Conservation (phyloP, 2,329 filamentous ascomycete species). For the Teratosphaeria viscida region DNA sequence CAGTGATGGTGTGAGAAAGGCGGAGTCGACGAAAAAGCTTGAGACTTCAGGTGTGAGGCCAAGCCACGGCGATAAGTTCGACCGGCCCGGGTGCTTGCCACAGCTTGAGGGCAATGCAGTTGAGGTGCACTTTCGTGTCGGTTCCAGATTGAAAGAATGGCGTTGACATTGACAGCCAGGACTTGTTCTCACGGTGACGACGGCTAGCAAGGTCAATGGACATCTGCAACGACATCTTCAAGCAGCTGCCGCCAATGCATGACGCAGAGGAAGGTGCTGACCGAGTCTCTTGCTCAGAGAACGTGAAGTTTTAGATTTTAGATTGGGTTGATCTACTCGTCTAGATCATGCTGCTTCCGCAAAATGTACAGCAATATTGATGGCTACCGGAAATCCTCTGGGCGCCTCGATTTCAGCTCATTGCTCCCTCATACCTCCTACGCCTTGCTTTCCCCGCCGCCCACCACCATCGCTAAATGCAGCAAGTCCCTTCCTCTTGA, state of each 20-base stretch:
- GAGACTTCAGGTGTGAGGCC: background rate
- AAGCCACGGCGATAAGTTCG: too few species aligned
- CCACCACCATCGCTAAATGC: conserved; percentile 17
- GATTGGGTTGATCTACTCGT: background rate
- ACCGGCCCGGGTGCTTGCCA: too few species aligned
- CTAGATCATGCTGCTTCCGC: conserved; percentile 1
- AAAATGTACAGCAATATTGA: conserved; percentile 2
- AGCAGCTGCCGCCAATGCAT: too few species aligned
- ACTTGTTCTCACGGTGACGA: too few species aligned
- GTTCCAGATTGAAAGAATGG: background rate
- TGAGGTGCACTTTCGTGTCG: background rate
- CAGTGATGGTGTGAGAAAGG: conserved; percentile 2
- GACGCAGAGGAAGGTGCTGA: background rate
- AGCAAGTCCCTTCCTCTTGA: conserved; percentile 3
- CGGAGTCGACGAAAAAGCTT: conserved; percentile 2
- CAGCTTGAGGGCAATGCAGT: background rate
- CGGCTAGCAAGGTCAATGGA: too few species aligned
- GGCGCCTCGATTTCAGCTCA: background rate
- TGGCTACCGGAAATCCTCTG: conserved; percentile 1
- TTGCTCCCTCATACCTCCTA: background rate
- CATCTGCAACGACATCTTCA: too few species aligned
- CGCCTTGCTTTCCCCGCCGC: background rate
- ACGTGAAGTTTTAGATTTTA: background rate
- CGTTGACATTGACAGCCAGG: too few species aligned
- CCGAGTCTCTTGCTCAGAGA: background rate